phyloP scores from a whole-genome alignment of 192 early-diverging fungal genomes.

The Lunasporangiospora selenospora region DNA sequence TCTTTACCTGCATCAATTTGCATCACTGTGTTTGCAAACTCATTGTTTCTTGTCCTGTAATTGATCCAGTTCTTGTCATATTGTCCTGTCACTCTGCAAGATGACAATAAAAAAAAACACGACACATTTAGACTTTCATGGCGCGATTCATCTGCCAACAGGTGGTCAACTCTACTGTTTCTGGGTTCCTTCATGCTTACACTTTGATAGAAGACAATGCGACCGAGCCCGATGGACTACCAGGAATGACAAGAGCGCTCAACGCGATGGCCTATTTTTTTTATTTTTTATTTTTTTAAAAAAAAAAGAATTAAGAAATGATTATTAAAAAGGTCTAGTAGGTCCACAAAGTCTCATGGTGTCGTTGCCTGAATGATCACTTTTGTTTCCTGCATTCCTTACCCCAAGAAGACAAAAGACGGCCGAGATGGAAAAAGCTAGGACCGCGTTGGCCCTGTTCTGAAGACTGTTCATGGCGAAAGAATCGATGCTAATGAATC shows the following conservation, averaged over 20 bases:
- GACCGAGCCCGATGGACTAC: constrained; percentile 26
- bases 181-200: constrained; percentile 12
- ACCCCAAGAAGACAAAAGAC: constrained; percentile 60
- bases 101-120: background rate
- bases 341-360: too few species aligned
- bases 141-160: background rate
- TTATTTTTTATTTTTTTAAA: too few species aligned
- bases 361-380: too few species aligned
- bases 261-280: constrained; percentile 57
- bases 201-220: constrained; percentile 40
- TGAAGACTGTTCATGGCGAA: constrained; percentile 51
- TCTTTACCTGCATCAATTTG: constrained; percentile 72
- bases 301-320: too few species aligned
- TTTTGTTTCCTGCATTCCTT: too few species aligned
- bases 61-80: constrained; percentile 61
- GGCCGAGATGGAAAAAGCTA: constrained; percentile 67
- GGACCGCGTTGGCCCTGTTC: constrained; percentile 62
- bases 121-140: background rate
- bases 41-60: constrained; percentile 59
- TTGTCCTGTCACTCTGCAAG: constrained; percentile 52
- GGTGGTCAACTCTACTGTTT: too few species aligned
- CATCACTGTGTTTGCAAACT: constrained; percentile 70
- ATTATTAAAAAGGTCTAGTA: too few species aligned
- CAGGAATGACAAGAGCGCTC: constrained; percentile 50
- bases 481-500: too few species aligned